phyloP scores from a whole-genome alignment of 129 eudicot genomes.

The Centaurea solstitialis region DNA sequence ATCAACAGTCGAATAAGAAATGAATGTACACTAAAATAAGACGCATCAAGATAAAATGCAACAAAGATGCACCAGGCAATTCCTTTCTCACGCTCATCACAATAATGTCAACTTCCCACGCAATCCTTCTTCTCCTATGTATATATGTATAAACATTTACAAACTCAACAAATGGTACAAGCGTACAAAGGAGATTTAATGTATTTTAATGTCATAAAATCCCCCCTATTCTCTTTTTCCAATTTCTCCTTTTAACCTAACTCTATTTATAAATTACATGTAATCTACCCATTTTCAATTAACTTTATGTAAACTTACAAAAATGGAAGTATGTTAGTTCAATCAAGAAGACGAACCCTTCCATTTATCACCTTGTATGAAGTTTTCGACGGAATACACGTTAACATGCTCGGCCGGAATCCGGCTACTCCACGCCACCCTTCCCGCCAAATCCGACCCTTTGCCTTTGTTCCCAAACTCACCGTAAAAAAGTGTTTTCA shows the following conservation, averaged over 20 bases:
- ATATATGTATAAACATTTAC: too few relatives aligned
- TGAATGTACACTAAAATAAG: too few relatives aligned
- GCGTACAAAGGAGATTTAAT: background rate
- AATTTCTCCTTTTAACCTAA: background rate
- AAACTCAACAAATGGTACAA: too few relatives aligned
- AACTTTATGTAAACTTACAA: slow-evolving; percentile 15
- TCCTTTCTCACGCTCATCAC: too few relatives aligned
- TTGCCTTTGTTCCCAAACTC: slow-evolving; percentile 54
- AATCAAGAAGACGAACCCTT: slow-evolving; percentile 18
- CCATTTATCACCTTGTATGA: slow-evolving; percentile 82
- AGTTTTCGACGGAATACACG: slow-evolving; percentile 52
- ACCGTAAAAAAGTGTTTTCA: slow-evolving; percentile 65
- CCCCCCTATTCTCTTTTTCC: too few relatives aligned
- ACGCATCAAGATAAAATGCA: too few relatives aligned
- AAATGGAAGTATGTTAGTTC: slow-evolving; percentile 3
- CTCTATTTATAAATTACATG: background rate
- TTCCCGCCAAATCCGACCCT: slow-evolving; percentile 39
- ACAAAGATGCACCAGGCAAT: too few relatives aligned
- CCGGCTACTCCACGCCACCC: slow-evolving; percentile 77
- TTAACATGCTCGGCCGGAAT: slow-evolving; percentile 51
- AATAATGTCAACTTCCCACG: too few relatives aligned
- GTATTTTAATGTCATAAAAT: background rate
- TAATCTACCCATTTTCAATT: background rate
- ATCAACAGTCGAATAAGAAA: too few relatives aligned
- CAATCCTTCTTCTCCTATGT: too few relatives aligned